Conservation (phyloP, 2,329 filamentous ascomycete genomes). For the Ophiostoma himal-ulmi region DNA sequence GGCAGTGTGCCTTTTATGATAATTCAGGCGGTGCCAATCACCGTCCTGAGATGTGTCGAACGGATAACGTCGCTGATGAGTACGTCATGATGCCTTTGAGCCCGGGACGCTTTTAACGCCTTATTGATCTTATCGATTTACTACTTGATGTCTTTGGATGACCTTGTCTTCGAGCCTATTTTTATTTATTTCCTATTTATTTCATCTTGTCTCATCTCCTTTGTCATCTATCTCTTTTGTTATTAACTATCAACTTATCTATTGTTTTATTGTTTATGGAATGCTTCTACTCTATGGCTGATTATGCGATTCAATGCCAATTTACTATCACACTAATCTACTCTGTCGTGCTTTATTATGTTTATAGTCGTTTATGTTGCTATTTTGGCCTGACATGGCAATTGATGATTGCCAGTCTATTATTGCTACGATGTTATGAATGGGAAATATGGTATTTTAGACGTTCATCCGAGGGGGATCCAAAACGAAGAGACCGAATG, state of each 20-base stretch:
- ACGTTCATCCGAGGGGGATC: not conserved
- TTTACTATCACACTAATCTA: not conserved
- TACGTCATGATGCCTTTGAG: conserved; percentile 17
- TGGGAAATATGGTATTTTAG: not conserved
- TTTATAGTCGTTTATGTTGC: not conserved
- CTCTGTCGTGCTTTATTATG: not conserved
- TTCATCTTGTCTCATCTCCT: conserved; percentile 14
- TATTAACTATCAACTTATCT: not conserved
- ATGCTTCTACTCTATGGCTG: not conserved
- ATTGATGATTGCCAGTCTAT: not conserved
- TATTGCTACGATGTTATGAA: not conserved
- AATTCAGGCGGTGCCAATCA: not conserved
- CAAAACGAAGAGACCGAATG: conserved; percentile 5
- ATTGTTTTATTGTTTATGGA: not conserved
- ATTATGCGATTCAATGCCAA: not conserved
- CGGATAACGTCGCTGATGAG: conserved; percentile 17
- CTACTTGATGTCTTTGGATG: conserved; percentile 15
- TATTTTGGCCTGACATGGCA: not conserved
- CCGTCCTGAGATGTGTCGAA: conserved; percentile 17
- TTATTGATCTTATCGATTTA: conserved; percentile 13
- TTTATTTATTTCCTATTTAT: conserved; percentile 16
- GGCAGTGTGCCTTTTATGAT: conserved; percentile 15
- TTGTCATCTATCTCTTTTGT: conserved; percentile 7
- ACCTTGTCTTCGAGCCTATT: conserved; percentile 7
- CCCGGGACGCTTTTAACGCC: conserved; percentile 21